Evolutionary conservation across 192 early-diverging fungal genomes (phyloP).

Genomic region (Geosiphon pyriformis): DNA sequence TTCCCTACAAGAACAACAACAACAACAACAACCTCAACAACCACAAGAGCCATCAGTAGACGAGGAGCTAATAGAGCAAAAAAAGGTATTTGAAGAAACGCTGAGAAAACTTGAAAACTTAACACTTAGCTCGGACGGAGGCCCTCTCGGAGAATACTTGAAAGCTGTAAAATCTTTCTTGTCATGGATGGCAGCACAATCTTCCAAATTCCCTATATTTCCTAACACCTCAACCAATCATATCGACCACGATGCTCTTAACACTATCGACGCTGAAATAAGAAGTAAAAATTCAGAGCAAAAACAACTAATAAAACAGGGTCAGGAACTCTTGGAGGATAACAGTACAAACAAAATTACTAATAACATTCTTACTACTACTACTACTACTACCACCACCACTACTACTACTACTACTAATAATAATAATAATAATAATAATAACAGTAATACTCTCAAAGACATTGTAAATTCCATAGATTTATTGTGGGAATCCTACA

Average conservation of each 20-base stretch:
- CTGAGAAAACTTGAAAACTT: slow-evolving; percentile 2
- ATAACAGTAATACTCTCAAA: not conserved
- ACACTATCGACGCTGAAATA: slow-evolving; percentile 9
- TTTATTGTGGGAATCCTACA: slow-evolving; percentile 4
- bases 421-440: too few species aligned
- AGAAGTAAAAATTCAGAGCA: slow-evolving; percentile 13
- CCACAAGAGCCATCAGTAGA: slow-evolving; percentile 9
- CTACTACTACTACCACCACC: not conserved
- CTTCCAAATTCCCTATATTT: not conserved
- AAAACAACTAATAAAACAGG: not conserved
- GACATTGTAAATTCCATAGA: slow-evolving; percentile 10
- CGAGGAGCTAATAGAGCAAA: slow-evolving; percentile 6
- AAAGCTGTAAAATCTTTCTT: slow-evolving; percentile 7
- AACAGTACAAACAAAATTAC: not conserved
- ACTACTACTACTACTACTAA: not conserved
- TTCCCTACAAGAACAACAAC: not conserved
- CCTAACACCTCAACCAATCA: not conserved
- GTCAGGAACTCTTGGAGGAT: slow-evolving; percentile 1
- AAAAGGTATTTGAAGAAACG: slow-evolving; percentile 13
- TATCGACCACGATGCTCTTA: slow-evolving; percentile 8
- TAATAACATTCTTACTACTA: not conserved
- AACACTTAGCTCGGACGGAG: not conserved
- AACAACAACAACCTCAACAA: not conserved
- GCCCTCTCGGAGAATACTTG: slow-evolving; percentile 26
- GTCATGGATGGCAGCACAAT: slow-evolving; percentile 1